Base-by-base conservation (phyloP, 805 yeast genomes). In the Komagataella pastoris region DNA sequence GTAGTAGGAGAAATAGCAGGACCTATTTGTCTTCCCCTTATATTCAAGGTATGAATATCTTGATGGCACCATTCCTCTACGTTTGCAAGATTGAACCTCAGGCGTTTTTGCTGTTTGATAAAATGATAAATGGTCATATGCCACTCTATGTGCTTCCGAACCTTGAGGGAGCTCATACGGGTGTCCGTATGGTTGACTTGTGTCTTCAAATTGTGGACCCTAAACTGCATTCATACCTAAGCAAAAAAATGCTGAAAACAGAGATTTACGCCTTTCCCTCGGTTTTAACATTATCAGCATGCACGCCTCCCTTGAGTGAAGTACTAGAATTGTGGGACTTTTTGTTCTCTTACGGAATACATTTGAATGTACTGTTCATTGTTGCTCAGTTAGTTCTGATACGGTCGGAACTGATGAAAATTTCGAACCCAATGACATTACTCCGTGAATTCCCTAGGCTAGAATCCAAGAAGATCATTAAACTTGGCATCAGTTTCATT, bases 41-140 rank as follows among this genome's bases (percentile, higher is more conserved):
- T 61, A 96, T 89, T n/a, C 97, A 89, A 62, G 97, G 97, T 2
- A 80, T 90, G 84, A 89, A 89, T 62, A 88, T 89, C 0, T 64
- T 89, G 19, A 75, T 85, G 21, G 97, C 96, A 0, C 96, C 97
- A 1, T 77, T 89, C 52, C 75, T 88, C 17, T 89, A 79, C 61
- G 74, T 85, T 1, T 75, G 85, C 58, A 80, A 82, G 46, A 79
- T 88, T 43, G 97, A 89, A 62, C 89, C 96, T 0, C 88, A 88
- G 66, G 93, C 96, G 1, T 88, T 81, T 62, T 78, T 85, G 8
- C 54, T 90, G 43, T 80, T 88, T 57, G 80, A 81, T 50, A 74
- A 76, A 19, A 65, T 89, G 46, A 66, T 89, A 49, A 74, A 76
- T 3, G 66, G 70, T 30, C 80, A 81, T 57, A 82, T 90, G 48